Percentiles rank a stretch among this genome's conserved stretches.
These are phyloP conservation scores for Beauveria sp. DNA, from an alignment of 2,329 filamentous ascomycete genomes.

Conservation along the genomic window DNA sequence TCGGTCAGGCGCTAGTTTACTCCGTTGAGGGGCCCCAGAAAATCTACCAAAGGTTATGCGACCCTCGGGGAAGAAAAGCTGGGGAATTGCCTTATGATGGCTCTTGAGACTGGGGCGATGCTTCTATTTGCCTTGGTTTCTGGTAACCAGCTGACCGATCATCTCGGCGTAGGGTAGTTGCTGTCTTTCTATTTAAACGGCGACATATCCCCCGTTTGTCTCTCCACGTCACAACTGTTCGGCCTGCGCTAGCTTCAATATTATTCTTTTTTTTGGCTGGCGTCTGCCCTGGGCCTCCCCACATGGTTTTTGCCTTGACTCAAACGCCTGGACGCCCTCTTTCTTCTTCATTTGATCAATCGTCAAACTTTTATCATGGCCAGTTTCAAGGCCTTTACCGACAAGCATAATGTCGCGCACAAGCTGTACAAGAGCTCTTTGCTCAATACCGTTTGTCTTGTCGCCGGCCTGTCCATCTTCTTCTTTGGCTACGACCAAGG, in stretches of 20 bases:
- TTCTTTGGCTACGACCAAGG: slow-evolving; percentile 57
- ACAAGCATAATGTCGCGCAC: slow-evolving; percentile 34
- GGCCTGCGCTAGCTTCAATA: not conserved
- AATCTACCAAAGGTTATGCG: not conserved
- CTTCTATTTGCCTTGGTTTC: not conserved
- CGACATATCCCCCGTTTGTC: not conserved
- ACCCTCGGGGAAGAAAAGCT: not conserved
- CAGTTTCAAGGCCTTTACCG: slow-evolving; percentile 3
- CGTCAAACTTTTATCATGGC: not conserved
- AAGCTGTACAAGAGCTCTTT: slow-evolving; percentile 46
- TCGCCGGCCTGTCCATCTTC: slow-evolving; percentile 59
- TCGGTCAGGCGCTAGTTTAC: not conserved
- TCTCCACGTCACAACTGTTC: not conserved
- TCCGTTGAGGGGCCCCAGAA: not conserved
- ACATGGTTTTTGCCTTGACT: not conserved
- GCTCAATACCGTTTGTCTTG: slow-evolving; percentile 53
- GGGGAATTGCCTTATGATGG: not conserved
- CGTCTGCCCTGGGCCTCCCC: not conserved
- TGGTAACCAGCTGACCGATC: not conserved
- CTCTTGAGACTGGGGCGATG: not conserved
- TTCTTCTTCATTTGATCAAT: not conserved
- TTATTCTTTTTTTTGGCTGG: not conserved
- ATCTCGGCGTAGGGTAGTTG: not conserved
- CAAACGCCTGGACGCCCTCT: not conserved
- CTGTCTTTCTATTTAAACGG: not conserved